Percentiles rank a stretch among this genome's conserved stretches.
phyloP scores from a whole-genome alignment of 495 filamentous ascomycete genomes.

The Aspergillus saccharolyticus region DNA sequence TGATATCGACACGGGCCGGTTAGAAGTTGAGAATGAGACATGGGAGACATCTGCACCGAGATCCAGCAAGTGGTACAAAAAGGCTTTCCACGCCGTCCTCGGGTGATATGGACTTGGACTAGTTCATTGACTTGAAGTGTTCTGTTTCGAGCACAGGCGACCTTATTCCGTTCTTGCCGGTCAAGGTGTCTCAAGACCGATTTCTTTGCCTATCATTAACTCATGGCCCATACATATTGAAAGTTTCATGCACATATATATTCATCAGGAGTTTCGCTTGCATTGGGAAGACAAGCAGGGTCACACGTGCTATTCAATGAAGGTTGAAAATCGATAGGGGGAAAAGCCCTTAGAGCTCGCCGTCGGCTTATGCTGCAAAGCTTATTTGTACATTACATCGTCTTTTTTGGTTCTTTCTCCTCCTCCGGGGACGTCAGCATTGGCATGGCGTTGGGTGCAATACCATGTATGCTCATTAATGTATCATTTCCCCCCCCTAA shows the following conservation, averaged over 20 bases:
- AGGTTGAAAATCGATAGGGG: neutral
- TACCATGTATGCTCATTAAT: conserved; percentile 1
- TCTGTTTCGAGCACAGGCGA: neutral
- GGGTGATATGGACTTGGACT: conserved; percentile 8
- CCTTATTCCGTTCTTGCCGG: neutral
- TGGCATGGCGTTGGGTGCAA: conserved; percentile 17
- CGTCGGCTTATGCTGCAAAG: neutral
- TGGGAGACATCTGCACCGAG: conserved; percentile 43
- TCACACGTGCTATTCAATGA: neutral
- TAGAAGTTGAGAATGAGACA: conserved; percentile 34
- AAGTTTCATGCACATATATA: neutral
- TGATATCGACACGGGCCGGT: conserved; percentile 46
- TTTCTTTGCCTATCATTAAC: neutral
- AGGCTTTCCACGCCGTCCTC: conserved; percentile 21
- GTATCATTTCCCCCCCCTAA: neutral
- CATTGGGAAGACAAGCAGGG: neutral
- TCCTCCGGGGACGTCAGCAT: conserved; percentile 10
- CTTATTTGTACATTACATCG: conserved; percentile 8
- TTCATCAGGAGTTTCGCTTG: neutral
- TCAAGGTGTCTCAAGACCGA: neutral
- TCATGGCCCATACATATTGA: neutral
- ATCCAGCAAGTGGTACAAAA: conserved; percentile 31
- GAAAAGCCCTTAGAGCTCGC: neutral
- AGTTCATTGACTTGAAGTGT: neutral
- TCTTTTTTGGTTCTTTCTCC: neutral